Base-by-base conservation (phyloP, 2,329 filamentous ascomycete species). In the Penicillium sp. region DNA sequence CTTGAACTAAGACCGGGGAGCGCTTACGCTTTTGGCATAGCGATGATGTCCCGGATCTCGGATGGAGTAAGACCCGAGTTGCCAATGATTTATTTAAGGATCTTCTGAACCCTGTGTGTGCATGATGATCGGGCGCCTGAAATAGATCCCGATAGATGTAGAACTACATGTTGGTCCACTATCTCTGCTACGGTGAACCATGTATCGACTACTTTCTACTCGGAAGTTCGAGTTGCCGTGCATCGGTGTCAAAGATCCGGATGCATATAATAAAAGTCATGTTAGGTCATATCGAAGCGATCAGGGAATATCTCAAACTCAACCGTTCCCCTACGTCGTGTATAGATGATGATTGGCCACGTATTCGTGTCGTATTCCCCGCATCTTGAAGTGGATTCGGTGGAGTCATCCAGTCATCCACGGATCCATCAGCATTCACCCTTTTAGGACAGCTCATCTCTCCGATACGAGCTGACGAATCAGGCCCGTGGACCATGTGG, bases 341-440 rank as follows among this genome's bases (percentile, higher is more conserved):
- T n/a, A 6, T 8, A 1, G 1, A 10, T 21, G 14, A n/a, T 58
- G 50, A 60, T 60, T 62, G 60, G 60, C 21, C 50, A 14, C 60
- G 60, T 62, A 62, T 62, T 56, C 21, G 21, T 45, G 16, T 46
- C 58, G 58, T 62, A 62, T 62, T 46, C 37, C 23, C 50, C 42
- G 10, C 54, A 45, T 27, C 29, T n/a, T 8, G n/a, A 16, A 39
- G 31, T 39, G 31, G 48, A 50, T 42, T 11, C n/a, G n/a, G 37
- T 21, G 19, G 37, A 42, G n/a, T 21, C 10, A 50, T n/a, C 48
- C 48, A 42, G n/a, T 21, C 10, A 50, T n/a, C 48, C 48, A 39
- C 25, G 48, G 51, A 14, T 48, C 21, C 46, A 50, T 9, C 50
- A 53, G 54, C 60, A 62, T 31, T 62, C 33, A 31, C 60, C 55